Percentiles rank a stretch among this genome's conserved stretches.
Evolutionary conservation across 2,329 filamentous ascomycete genomes (phyloP).

Genomic region (Sclerotinia subarctica): DNA sequence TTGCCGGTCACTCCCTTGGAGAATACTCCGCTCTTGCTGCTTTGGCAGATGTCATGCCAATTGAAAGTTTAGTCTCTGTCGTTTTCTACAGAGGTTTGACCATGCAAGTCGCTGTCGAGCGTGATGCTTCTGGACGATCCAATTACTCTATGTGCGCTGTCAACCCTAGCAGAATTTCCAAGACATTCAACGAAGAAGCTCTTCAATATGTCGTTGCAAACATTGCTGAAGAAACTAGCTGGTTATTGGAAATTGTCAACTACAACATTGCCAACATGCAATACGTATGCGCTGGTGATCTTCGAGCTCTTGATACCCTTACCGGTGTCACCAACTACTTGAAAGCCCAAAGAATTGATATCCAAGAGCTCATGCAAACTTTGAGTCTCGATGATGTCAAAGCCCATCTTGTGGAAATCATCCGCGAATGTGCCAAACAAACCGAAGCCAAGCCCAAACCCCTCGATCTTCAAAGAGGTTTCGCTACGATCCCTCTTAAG

Average conservation of each 20-base stretch:
- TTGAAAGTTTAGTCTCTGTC: slow-evolving; percentile 94
- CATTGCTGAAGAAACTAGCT: slow-evolving; percentile 88
- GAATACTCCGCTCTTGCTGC: slow-evolving; percentile 97
- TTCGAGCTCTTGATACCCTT: slow-evolving; percentile 67
- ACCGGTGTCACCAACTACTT: slow-evolving; percentile 80
- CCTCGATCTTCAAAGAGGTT: slow-evolving; percentile 87
- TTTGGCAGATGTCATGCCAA: slow-evolving; percentile 98
- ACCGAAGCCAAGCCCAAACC: slow-evolving; percentile 87
- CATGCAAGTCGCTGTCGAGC: slow-evolving; percentile 98
- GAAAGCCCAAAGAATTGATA: slow-evolving; percentile 96
- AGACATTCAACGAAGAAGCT: slow-evolving; percentile 97
- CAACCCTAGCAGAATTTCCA: slow-evolving; percentile 96
- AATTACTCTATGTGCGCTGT: slow-evolving; percentile 99
- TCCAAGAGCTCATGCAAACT: slow-evolving; percentile 84
- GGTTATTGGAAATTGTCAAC: slow-evolving; percentile 99
- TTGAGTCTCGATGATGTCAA: slow-evolving; percentile 88
- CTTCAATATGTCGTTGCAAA: slow-evolving; percentile 96
- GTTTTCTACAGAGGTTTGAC: slow-evolving; percentile 99
- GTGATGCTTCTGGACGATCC: slow-evolving; percentile 85
- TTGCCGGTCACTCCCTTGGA: slow-evolving; percentile 95
- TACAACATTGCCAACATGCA: slow-evolving; percentile 75
- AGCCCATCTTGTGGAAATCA: slow-evolving; percentile 84
- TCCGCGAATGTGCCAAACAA: slow-evolving; percentile 80
- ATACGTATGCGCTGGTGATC: slow-evolving; percentile 69
- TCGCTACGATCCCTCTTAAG: slow-evolving; percentile 92